Evolutionary conservation across 495 filamentous ascomycete species (phyloP).

Genomic region (Neurospora tetraspora): DNA sequence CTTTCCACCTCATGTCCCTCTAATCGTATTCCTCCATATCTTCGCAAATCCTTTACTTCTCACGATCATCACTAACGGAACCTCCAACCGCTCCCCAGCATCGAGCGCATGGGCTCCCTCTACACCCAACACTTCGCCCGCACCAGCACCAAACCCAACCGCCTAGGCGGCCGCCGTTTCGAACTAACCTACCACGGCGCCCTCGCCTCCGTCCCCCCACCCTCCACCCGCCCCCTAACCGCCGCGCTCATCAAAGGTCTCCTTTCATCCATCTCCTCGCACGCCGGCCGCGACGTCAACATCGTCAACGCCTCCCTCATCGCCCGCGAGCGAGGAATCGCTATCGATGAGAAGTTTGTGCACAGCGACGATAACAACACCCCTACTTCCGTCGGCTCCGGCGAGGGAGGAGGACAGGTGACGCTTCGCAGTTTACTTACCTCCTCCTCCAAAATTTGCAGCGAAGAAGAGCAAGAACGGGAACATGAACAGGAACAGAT

Average conservation of each 20-base stretch:
- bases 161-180: constrained; percentile 40
- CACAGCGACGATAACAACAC: constrained; percentile 33
- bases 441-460: too few relatives aligned
- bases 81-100: constrained; percentile 3
- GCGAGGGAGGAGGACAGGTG: constrained; percentile 25
- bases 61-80: neutral
- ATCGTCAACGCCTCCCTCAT: constrained; percentile 64
- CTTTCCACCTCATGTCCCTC: neutral
- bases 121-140: constrained; percentile 59
- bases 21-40: too few relatives aligned
- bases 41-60: neutral
- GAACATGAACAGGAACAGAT: constrained; percentile 44
- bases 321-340: constrained; percentile 57
- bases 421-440: constrained; percentile 34
- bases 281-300: constrained; percentile 55
- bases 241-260: constrained; percentile 62
- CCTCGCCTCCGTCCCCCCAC: constrained; percentile 38
- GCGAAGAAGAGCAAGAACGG: constrained; percentile 32
- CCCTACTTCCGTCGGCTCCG: constrained; percentile 48
- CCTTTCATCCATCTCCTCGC: constrained; percentile 45
- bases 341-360: constrained; percentile 53
- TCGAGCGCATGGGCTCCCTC: constrained; percentile 59
- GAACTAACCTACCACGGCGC: constrained; percentile 61
- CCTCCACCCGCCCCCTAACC: constrained; percentile 59
- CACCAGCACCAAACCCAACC: neutral